These are phyloP conservation scores for Penicillium herquei DNA, from an alignment of 495 filamentous ascomycete species.

Conservation along the genomic window DNA sequence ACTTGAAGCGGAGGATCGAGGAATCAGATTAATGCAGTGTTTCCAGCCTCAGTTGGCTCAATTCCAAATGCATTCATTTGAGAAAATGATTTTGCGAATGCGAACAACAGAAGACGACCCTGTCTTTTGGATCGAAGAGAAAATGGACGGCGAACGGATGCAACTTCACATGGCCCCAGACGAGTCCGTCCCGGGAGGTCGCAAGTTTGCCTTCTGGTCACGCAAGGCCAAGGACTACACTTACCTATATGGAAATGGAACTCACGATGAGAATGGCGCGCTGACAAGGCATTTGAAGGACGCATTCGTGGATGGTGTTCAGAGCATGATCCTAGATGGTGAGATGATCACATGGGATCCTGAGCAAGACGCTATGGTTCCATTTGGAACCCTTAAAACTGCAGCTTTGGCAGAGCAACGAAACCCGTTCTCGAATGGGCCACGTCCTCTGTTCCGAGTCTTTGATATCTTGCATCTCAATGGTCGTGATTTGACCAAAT, in stretches of 20 bases:
- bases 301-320: slow-evolving; percentile 75
- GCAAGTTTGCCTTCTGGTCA: slow-evolving; percentile 86
- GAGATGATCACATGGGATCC: slow-evolving; percentile 99
- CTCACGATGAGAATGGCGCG: slow-evolving; percentile 73
- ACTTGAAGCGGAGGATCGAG: slow-evolving; percentile 71
- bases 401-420: slow-evolving; percentile 79
- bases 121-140: slow-evolving; percentile 96
- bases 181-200: slow-evolving; percentile 61
- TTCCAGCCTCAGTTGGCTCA: slow-evolving; percentile 97
- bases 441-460: slow-evolving; percentile 77
- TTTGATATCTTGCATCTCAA: slow-evolving; percentile 94
- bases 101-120: slow-evolving; percentile 64
- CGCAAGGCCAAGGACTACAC: slow-evolving; percentile 96
- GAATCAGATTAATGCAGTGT: slow-evolving; percentile 84
- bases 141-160: slow-evolving; percentile 95
- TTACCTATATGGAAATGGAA: slow-evolving; percentile 81
- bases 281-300: slow-evolving; percentile 75
- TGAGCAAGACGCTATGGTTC: slow-evolving; percentile 76
- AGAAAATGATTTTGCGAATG: slow-evolving; percentile 77
- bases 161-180: slow-evolving; percentile 91
- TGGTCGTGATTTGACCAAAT: slow-evolving; percentile 71
- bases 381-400: slow-evolving; percentile 91
- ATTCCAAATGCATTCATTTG: slow-evolving; percentile 86
- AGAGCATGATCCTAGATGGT: slow-evolving; percentile 88
- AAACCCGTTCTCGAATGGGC: slow-evolving; percentile 70